phyloP scores from a whole-genome alignment of 768 basidiomycete species.

The Phylloporus sp. region DNA sequence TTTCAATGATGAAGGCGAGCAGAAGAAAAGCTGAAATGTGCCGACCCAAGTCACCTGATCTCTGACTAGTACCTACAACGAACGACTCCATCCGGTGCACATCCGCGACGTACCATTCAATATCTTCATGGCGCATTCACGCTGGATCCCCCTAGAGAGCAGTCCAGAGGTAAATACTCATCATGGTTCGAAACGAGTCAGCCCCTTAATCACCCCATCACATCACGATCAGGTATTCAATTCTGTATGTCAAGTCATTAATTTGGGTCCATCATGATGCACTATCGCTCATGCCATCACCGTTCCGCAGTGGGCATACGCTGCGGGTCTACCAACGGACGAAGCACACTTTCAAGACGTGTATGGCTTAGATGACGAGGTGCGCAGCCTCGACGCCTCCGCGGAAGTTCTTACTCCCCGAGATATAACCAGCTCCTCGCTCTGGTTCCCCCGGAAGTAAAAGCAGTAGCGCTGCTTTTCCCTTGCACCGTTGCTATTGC shows the following conservation, averaged over 20 bases:
- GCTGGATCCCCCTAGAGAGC: slow-evolving; percentile 81
- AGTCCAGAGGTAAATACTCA: slow-evolving; percentile 49
- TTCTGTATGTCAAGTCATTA: slow-evolving; percentile 18
- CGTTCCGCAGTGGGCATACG: slow-evolving; percentile 57
- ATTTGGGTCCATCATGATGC: neutral
- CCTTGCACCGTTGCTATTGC: slow-evolving; percentile 57
- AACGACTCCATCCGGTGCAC: neutral
- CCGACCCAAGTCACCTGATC: neutral
- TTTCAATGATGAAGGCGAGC: no score
- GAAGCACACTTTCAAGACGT: slow-evolving; percentile 62
- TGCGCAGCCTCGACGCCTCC: slow-evolving; percentile 21
- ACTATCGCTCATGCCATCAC: neutral
- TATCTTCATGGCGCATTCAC: slow-evolving; percentile 24
- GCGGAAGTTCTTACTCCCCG: neutral
- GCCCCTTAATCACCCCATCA: slow-evolving; percentile 3
- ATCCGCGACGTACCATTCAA: neutral
- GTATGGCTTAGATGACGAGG: slow-evolving; percentile 69
- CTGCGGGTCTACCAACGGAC: slow-evolving; percentile 55
- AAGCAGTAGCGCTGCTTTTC: slow-evolving; percentile 84
- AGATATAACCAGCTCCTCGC: slow-evolving; percentile 50
- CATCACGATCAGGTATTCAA: slow-evolving; percentile 27
- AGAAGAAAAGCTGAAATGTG: no score
- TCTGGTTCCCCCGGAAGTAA: slow-evolving; percentile 69
- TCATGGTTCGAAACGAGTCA: neutral
- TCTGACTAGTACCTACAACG: no score